These are phyloP conservation scores for Cryptococcus amylolentus DNA, from an alignment of 1,284 basidiomycete species.

Conservation along the genomic window DNA sequence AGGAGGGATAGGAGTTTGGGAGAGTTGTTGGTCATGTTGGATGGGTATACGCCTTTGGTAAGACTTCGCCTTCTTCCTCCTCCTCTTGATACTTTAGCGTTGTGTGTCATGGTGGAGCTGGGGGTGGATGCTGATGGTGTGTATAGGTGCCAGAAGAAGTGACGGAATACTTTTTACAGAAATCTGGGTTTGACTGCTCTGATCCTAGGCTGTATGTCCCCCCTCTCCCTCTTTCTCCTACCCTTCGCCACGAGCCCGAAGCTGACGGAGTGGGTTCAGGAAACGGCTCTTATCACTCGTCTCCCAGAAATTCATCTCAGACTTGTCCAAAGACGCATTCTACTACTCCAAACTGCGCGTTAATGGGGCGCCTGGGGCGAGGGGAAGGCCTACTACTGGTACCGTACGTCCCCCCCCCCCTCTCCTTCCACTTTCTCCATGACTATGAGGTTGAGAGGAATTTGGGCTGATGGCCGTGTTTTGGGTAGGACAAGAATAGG, in stretches of 20 bases:
- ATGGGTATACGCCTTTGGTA: constrained; percentile 93
- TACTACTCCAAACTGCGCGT: constrained; percentile 93
- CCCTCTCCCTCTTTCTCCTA: not conserved
- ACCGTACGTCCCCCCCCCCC: constrained; percentile 15
- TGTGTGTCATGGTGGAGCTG: not conserved
- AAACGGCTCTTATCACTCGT: constrained; percentile 92
- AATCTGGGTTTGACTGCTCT: constrained; percentile 92
- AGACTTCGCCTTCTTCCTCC: constrained; percentile 33
- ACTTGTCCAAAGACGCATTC: constrained; percentile 95
- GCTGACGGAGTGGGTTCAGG: constrained; percentile 50
- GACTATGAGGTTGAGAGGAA: not conserved
- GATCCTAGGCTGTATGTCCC: constrained; percentile 77
- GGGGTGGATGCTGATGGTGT: not conserved
- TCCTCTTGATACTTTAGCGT: not conserved
- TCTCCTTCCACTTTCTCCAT: not conserved
- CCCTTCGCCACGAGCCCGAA: not conserved
- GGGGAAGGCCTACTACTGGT: constrained; percentile 41
- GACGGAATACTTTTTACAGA: constrained; percentile 94
- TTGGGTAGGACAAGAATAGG: constrained; percentile 74
- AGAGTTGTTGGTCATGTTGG: constrained; percentile 92
- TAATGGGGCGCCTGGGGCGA: constrained; percentile 50
- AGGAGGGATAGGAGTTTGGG: constrained; percentile 71
- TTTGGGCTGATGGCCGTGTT: not conserved
- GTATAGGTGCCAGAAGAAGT: constrained; percentile 93
- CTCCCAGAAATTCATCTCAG: constrained; percentile 96